Evolutionary conservation across 352 stramenopile species (phyloP).

Genomic region (Thalassiosira ordinaria): DNA sequence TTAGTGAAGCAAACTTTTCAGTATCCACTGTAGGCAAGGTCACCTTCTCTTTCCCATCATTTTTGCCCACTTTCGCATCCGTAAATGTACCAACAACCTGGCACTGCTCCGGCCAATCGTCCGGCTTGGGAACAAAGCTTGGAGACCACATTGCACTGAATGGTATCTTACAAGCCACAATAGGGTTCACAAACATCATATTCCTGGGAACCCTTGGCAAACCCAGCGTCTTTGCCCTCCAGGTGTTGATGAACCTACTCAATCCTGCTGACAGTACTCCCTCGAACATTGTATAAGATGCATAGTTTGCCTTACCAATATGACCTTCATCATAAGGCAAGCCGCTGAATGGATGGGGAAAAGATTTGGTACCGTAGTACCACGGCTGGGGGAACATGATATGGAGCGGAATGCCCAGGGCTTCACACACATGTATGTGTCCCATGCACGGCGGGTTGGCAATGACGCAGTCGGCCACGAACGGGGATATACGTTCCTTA

Average conservation of each 20-base stretch:
- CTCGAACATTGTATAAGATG: constrained; percentile 91
- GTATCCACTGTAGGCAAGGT: constrained; percentile 33
- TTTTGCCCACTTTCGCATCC: constrained; percentile 21
- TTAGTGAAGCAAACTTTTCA: constrained; percentile 53
- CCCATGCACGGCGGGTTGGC: constrained; percentile 93
- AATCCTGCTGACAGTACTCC: constrained; percentile 86
- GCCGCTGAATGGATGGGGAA: constrained; percentile 90
- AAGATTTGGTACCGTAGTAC: constrained; percentile 84
- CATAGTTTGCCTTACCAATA: constrained; percentile 87
- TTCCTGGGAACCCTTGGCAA: constrained; percentile 58
- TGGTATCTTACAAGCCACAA: constrained; percentile 81
- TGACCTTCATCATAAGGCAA: constrained; percentile 87
- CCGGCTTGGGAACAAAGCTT: constrained; percentile 88
- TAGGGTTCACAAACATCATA: constrained; percentile 63
- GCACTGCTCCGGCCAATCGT: constrained; percentile 90
- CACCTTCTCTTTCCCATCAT: constrained; percentile 18
- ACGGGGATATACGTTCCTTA: constrained; percentile 74
- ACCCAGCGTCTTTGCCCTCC: constrained; percentile 65
- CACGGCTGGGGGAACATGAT: constrained; percentile 90
- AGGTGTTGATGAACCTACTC: constrained; percentile 88
- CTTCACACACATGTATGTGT: constrained; percentile 92
- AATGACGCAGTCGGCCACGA: constrained; percentile 92
- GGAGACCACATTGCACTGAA: constrained; percentile 90
- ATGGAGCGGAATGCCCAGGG: constrained; percentile 91
- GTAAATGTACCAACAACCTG: constrained; percentile 90